Conservation (phyloP, 129 eudicot genomes). For the Tanacetum coccineum region DNA sequence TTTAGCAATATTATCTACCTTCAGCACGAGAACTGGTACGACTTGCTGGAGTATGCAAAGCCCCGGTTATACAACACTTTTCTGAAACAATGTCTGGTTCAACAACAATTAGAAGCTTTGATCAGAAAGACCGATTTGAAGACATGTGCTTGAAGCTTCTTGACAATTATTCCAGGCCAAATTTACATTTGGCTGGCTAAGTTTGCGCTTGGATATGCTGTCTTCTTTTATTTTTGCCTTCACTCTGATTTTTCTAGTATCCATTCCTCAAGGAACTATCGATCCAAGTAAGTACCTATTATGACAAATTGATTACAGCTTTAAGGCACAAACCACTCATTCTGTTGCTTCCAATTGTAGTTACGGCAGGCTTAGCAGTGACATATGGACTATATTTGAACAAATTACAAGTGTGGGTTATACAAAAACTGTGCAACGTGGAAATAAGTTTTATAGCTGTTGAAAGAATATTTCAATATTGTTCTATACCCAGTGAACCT, state of each 20-base stretch:
- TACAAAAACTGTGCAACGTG: constrained; percentile 62
- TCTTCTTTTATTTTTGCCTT: constrained; percentile 58
- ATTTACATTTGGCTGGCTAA: constrained; percentile 70
- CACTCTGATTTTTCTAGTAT: constrained; percentile 61
- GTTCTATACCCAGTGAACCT: constrained; percentile 68
- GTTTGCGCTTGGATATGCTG: constrained; percentile 65
- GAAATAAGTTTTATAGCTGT: constrained; percentile 83
- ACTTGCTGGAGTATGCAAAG: no score
- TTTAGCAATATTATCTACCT: no score
- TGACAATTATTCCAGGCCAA: constrained; percentile 62
- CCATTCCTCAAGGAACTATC: constrained; percentile 65
- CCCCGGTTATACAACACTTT: no score
- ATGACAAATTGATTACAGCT: neutral
- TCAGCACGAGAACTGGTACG: no score
- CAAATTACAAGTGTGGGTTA: constrained; percentile 59
- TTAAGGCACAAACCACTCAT: neutral
- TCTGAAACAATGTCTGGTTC: no score
- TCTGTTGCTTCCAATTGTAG: constrained; percentile 14
- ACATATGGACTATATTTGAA: constrained; percentile 84
- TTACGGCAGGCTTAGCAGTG: constrained; percentile 83
- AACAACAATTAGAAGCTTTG: no score
- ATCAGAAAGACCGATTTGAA: constrained; percentile 55
- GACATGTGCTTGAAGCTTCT: constrained; percentile 56
- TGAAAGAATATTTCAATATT: constrained; percentile 85
- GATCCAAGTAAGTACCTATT: constrained; percentile 52